Base-by-base conservation (phyloP, 2,329 filamentous ascomycete species). In the Epichloe bromicola region DNA sequence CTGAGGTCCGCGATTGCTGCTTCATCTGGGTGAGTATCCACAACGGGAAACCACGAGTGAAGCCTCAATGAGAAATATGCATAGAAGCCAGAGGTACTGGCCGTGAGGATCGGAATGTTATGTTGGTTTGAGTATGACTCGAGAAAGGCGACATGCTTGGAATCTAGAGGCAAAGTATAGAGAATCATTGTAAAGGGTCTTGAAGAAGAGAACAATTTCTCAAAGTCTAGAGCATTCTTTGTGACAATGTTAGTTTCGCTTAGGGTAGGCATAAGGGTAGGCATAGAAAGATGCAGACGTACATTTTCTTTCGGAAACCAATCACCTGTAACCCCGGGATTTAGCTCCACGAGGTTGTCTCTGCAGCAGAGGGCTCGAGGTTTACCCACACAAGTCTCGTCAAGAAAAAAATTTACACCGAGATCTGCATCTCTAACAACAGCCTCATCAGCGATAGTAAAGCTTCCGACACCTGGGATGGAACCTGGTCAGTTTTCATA, bases 391-490 rank as follows among this genome's bases (percentile, higher is more conserved):
- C 82, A 85, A 46, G 75, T 72, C 59, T 93, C 82, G 54, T 95
- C 88, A 0, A 98, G 74, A 62, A 98, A 98, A 75, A 98, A 98
- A 69, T 98, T 98, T 55, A 96, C 85, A 4, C 94, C 93, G 40
- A 98, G 73, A 61, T 98, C 93, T 41, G 82, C 75, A 58, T 95
- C 84, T 1, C 73, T 74, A n/a, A 98, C 90, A 2, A 76, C 66
- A 1, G 82, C 79, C 6, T 85, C 82, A 61, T 98, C 93, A 49
- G 86, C 84, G 55, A 98, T 95, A 1, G 88, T 94, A 65, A 96
- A 98, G 26, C 82, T 80, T 8, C 93, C 94, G 60, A 97, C 86
- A 3, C 90, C 84, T 83, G 45, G 10, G 20, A n/a, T 33, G 11
- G n/a, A 33, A 23, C 15, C n/a, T 43, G 20, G 15, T 50, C 17